Evolutionary conservation across 2,329 filamentous ascomycete species (phyloP).

Genomic region (Paracamarosporium sp.): DNA sequence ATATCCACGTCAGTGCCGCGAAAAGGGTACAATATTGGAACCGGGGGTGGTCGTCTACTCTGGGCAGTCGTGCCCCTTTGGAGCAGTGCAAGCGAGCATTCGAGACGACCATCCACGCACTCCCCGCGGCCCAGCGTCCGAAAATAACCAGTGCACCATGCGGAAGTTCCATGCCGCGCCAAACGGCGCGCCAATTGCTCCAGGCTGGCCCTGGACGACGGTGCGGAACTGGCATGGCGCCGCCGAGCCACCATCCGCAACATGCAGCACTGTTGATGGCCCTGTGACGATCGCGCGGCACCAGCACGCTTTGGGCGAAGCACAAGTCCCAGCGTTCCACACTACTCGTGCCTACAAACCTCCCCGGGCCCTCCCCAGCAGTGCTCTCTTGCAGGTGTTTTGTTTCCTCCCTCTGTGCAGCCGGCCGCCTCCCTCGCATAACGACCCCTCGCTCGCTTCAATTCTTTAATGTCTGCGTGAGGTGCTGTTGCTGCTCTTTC

Average conservation of each 20-base stretch:
- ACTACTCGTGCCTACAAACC: slow-evolving; percentile 28
- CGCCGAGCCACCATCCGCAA: neutral
- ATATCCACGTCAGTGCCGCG: neutral
- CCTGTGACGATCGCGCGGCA: slow-evolving; percentile 5
- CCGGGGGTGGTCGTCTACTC: slow-evolving; percentile 1
- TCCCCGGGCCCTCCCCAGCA: slow-evolving; percentile 22
- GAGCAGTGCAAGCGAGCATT: slow-evolving; percentile 3
- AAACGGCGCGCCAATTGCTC: neutral
- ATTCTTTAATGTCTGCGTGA: slow-evolving; percentile 5
- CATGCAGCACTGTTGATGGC: neutral
- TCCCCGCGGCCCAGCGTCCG: neutral
- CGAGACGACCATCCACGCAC: neutral
- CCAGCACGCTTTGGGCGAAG: slow-evolving; percentile 3
- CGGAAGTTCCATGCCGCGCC: neutral
- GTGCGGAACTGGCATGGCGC: neutral
- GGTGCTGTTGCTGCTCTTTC: slow-evolving; percentile 25
- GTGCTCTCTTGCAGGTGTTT: slow-evolving; percentile 21
- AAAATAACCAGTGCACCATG: slow-evolving; percentile 7
- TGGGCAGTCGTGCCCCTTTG: neutral
- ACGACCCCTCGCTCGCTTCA: slow-evolving; percentile 11
- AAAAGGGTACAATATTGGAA: slow-evolving; percentile 7
- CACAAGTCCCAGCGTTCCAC: slow-evolving; percentile 7
- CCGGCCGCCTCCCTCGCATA: slow-evolving; percentile 22
- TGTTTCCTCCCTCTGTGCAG: slow-evolving; percentile 9
- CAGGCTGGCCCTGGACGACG: slow-evolving; percentile 1